Conservation (phyloP, 768 basidiomycete species). For the Cytidiella melzeri region DNA sequence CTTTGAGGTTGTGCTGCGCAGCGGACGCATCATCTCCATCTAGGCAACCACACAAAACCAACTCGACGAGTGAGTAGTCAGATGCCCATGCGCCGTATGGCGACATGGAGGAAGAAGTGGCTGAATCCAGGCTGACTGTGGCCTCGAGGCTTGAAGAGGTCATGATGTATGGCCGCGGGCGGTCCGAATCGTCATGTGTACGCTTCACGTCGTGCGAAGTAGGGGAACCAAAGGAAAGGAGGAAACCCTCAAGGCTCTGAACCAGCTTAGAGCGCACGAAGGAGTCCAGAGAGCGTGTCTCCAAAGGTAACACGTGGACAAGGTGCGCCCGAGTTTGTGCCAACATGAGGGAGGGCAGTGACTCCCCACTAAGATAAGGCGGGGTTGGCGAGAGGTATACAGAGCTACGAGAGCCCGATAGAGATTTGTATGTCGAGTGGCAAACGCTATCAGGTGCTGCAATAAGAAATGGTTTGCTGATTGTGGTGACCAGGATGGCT, state of each 20-base stretch:
- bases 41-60: slow-evolving; percentile 29
- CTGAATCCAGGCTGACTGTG: slow-evolving; percentile 13
- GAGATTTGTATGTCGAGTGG: slow-evolving; percentile 6
- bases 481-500: slow-evolving; percentile 34
- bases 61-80: slow-evolving; percentile 30
- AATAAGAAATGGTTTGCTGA: slow-evolving; percentile 31
- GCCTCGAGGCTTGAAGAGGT: slow-evolving; percentile 20
- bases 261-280: slow-evolving; percentile 25
- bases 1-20: neutral
- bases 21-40: slow-evolving; percentile 18
- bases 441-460: slow-evolving; percentile 3
- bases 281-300: slow-evolving; percentile 5
- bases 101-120: slow-evolving; percentile 2
- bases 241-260: slow-evolving; percentile 32
- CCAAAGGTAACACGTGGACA: slow-evolving; percentile 27
- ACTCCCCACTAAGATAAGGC: slow-evolving; percentile 16
- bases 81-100: slow-evolving; percentile 9
- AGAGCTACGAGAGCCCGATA: slow-evolving; percentile 10
- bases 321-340: slow-evolving; percentile 21
- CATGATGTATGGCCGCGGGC: slow-evolving; percentile 26
- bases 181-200: slow-evolving; percentile 15
- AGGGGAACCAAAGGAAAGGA: slow-evolving; percentile 29
- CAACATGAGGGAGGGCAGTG: slow-evolving; percentile 7
- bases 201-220: slow-evolving; percentile 2
- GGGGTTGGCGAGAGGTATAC: slow-evolving; percentile 19